Evolutionary conservation across 2,329 filamentous ascomycete genomes (phyloP).

Genomic region (Colletotrichum spaethianum): DNA sequence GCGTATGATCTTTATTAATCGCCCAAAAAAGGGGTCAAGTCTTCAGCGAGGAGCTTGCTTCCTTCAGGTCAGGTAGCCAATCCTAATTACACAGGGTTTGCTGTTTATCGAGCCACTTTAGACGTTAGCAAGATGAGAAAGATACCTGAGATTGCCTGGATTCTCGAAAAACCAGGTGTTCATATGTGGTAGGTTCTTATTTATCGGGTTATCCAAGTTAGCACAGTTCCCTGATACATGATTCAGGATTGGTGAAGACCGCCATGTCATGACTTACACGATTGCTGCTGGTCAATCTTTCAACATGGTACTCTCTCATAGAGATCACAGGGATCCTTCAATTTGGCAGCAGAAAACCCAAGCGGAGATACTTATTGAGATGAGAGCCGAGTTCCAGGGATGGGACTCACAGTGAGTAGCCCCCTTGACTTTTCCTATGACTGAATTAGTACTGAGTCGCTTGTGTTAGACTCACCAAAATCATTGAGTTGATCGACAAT

Average conservation of each 20-base stretch:
- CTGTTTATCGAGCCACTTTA: constrained; percentile 58
- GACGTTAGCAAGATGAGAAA: constrained; percentile 53
- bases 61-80: constrained; percentile 33
- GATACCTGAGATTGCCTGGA: constrained; percentile 54
- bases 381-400: constrained; percentile 50
- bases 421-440: not conserved
- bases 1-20: too few species aligned
- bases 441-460: not conserved
- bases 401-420: constrained; percentile 51
- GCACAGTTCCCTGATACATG: not conserved
- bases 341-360: constrained; percentile 46
- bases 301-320: constrained; percentile 62
- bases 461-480: constrained; percentile 48
- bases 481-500: constrained; percentile 52
- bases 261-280: constrained; percentile 62
- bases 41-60: constrained; percentile 45
- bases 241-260: constrained; percentile 56
- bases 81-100: constrained; percentile 52
- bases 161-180: constrained; percentile 55
- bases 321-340: constrained; percentile 52
- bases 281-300: constrained; percentile 59
- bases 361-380: constrained; percentile 49
- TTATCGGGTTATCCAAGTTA: not conserved
- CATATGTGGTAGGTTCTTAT: constrained; percentile 53
- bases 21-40: constrained; percentile 48